Conservation (phyloP, 2,329 filamentous ascomycete species). For the Penicillium concentricum region DNA sequence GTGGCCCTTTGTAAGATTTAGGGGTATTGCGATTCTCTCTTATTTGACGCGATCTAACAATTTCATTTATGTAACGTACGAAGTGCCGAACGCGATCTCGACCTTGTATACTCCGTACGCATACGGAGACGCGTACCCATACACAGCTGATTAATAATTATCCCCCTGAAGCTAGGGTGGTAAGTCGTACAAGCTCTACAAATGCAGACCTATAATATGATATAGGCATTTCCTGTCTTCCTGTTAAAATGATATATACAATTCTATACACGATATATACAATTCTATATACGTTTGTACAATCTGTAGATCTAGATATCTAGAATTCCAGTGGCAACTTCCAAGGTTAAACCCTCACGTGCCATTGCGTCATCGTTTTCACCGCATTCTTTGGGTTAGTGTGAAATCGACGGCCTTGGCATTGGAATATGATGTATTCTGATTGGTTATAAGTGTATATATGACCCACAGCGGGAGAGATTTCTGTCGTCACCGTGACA, state of each 20-base stretch:
- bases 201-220: neutral
- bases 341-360: neutral
- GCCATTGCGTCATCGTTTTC: constrained; percentile 10
- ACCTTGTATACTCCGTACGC: neutral
- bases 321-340: constrained; percentile 1
- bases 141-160: neutral
- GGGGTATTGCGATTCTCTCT: neutral
- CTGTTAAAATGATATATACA: no score
- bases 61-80: neutral
- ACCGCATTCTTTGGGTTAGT: constrained; percentile 7
- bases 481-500: constrained; percentile 14
- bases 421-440: fast-evolving
- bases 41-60: neutral
- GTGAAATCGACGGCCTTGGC: neutral
- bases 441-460: neutral
- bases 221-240: no score
- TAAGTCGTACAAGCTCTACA: neutral
- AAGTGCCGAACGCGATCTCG: neutral
- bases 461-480: constrained; percentile 2
- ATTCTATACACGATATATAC: neutral
- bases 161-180: neutral
- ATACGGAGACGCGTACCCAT: neutral
- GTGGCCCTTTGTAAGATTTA: neutral
- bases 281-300: neutral
- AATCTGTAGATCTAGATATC: neutral